Evolutionary conservation across 2,329 filamentous ascomycete genomes (phyloP), one percentile per base, ranked within the genome.

Genomic region (Penicillium aurantiogriseum): DNA sequence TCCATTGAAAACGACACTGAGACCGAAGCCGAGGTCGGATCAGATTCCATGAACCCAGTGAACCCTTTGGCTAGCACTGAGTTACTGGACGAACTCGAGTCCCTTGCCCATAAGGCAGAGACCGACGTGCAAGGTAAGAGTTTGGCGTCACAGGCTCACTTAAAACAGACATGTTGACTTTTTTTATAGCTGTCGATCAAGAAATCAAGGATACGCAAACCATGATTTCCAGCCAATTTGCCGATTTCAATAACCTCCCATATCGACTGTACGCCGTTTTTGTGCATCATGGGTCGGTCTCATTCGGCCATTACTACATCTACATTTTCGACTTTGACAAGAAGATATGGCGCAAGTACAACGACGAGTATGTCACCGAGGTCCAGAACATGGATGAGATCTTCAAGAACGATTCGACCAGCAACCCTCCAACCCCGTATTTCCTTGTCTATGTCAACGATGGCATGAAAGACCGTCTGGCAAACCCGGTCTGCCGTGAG

Each of bases 251-350:
- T 43, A 79, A 85, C 27, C 79, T 90, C 46, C 84, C 88, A 11
- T 99, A 97, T 72, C 86, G 86, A 15, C 83, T 99, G 5, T 92
- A 97, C 65, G 91, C 93, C 0, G 89, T 97, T 33, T 96, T 99
- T 69, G 93, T 96, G 67, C 94, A 99, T 72, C 87, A 89, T 21
- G 82, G 83, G 31, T 77, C 75, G 29, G 82, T 88, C 40, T 83
- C 81, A 44, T 88, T 88, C 45, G 94, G 94, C 0, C 94, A 99
- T 74, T 99, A 97, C 77, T 97, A 91, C 88, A 91, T 97, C 44
- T 97, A 92, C 83, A 95, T 99, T 62, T 90, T 87, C 69, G 94
- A 97, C 76, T 96, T 96, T 73, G 84, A 88, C 63, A 84, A 85
- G 46, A 78, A 86, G 36, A 80, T 92, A 21, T 99, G 94, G 92